A percentile compares a stretch with the other conserved stretches of the same genome.
phyloP scores from a whole-genome alignment of 805 yeast species.

The Ogataea allantospora region DNA sequence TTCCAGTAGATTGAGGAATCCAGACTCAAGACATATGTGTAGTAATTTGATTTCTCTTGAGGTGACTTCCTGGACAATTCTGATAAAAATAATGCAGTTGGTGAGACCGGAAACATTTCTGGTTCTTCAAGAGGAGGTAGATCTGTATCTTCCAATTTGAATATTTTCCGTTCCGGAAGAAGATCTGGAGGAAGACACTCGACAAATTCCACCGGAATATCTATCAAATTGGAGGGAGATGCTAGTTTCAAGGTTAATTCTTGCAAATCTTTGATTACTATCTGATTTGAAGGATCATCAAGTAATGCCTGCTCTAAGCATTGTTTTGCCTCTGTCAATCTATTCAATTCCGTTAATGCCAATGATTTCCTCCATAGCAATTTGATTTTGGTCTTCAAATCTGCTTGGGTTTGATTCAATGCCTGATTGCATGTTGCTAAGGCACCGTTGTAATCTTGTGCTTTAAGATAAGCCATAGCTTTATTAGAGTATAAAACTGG shows the following conservation, averaged over 20 bases:
- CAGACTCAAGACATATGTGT: slow-evolving; percentile 37
- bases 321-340: slow-evolving; percentile 29
- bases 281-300: slow-evolving; percentile 11
- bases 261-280: slow-evolving; percentile 6
- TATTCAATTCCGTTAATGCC: slow-evolving; percentile 35
- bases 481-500: slow-evolving; percentile 65
- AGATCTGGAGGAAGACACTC: slow-evolving; percentile 9
- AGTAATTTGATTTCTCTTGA: slow-evolving; percentile 32
- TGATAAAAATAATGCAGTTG: slow-evolving; percentile 45
- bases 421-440: slow-evolving; percentile 51
- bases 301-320: slow-evolving; percentile 32
- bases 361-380: slow-evolving; percentile 50
- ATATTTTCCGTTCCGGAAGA: slow-evolving; percentile 3
- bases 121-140: slow-evolving; percentile 36
- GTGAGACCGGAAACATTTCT: slow-evolving; percentile 32
- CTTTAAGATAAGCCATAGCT: slow-evolving; percentile 61
- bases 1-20: slow-evolving; percentile 25
- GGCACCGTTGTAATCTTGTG: slow-evolving; percentile 49
- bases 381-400: slow-evolving; percentile 41
- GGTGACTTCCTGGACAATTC: slow-evolving; percentile 36
- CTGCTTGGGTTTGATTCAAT: slow-evolving; percentile 26
- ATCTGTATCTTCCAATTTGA: slow-evolving; percentile 17
- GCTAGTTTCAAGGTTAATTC: slow-evolving; percentile 1
- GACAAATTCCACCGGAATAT: slow-evolving; percentile 8
- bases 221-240: neutral